phyloP scores from a whole-genome alignment of 192 early-diverging fungal genomes.

The Chytriomyces sp. region DNA sequence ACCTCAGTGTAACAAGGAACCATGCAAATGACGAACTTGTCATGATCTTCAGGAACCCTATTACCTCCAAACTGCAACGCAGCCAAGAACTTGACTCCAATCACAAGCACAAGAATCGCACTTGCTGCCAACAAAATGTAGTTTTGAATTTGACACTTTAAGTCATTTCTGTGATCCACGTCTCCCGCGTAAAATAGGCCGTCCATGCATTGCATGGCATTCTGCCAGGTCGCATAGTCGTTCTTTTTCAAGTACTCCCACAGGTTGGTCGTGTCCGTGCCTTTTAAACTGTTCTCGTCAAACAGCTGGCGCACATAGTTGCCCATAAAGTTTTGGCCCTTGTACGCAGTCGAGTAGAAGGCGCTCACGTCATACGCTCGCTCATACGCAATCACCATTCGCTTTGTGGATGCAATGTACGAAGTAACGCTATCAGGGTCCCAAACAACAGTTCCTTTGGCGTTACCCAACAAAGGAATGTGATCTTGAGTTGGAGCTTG shows the following conservation, averaged over 20 bases:
- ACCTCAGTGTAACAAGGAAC: conserved; percentile 97
- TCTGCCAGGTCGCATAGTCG: conserved; percentile 20
- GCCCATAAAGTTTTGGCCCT: conserved; percentile 31
- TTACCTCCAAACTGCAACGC: conserved; percentile 59
- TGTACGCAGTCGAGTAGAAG: conserved; percentile 32
- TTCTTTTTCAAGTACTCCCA: conserved; percentile 33
- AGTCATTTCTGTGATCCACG: conserved; percentile 81
- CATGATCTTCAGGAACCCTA: conserved; percentile 80
- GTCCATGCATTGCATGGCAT: conserved; percentile 70
- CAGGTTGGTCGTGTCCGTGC: conserved; percentile 27
- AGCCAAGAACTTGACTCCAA: conserved; percentile 72
- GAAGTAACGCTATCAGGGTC: conserved; percentile 29
- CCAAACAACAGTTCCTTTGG: conserved; percentile 52
- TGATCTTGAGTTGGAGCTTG: conserved; percentile 27
- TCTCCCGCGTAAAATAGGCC: conserved; percentile 82
- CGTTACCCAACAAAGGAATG: conserved; percentile 32
- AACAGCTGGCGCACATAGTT: conserved; percentile 34
- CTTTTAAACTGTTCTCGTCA: conserved; percentile 23
- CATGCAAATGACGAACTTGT: conserved; percentile 95
- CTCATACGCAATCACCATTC: conserved; percentile 48
- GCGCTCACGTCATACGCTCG: conserved; percentile 48
- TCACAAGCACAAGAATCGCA: conserved; percentile 76
- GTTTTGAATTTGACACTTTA: conserved; percentile 83
- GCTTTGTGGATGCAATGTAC: not conserved
- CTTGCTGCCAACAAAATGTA: conserved; percentile 83